Base-by-base conservation (phyloP, 441 rosid genomes). In the Pelargonium hybrid region DNA sequence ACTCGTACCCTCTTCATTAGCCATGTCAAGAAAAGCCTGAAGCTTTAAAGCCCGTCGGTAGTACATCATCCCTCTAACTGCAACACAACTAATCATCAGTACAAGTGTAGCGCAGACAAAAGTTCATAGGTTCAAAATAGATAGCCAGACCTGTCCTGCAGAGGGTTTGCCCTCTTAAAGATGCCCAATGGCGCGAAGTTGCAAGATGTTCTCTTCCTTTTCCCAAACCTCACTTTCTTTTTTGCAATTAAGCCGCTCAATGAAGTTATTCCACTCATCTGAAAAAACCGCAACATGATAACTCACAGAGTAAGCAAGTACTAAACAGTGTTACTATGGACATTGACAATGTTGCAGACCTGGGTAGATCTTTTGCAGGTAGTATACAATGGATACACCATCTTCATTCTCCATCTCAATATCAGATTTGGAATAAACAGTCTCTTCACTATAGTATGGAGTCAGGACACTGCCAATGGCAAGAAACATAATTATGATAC, bases 61-160 rank as follows among this genome's bases (percentile, higher is more conserved):
- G 72, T 94, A 94, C 98, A 91, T 91, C 98, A 94, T 94, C 67
- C 98, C 98, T 82, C 98, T 84, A 71, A 94, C 97, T 94, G 96
- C 78, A 83, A 69, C 21, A 69, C 71, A 18, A 14, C 43, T 69
- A 15, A n/a, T 62, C 67, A 71, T 76, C 66, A 81, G 37, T 31
- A 31, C 37, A 31, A 31, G 37, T 45, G 85, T 23, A 68, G 47
- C 23, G 71, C 37, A 62, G 66, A 5, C 26, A 64, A 47, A 25
- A 56, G 15, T 48, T 7, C 34, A 71, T 75, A 73, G 45, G 45
- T 65, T 45, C 65, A 71, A 75, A 67, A 69, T 39, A 59, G 48
- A 45, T n/a, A n/a, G n/a, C n/a, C n/a, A n/a, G 75, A 91, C 98
- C 97, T 75, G 97, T 94, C 77, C 98, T 90, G 78, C 83, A 87